Evolutionary conservation across 768 basidiomycete species (phyloP).

Genomic region (Lactarius tabidus): DNA sequence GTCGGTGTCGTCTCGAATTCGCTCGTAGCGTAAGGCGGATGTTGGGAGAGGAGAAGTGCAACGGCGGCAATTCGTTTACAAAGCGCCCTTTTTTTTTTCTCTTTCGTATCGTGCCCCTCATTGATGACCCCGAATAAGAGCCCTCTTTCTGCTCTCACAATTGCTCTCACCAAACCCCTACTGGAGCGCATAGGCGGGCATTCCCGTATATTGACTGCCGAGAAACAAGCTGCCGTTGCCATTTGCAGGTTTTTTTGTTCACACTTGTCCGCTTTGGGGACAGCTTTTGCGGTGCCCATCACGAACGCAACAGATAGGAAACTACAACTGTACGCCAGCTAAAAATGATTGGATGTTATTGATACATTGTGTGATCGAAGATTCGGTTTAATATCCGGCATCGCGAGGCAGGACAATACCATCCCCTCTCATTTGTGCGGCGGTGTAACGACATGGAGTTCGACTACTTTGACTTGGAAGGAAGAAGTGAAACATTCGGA

Average conservation of each 20-base stretch:
- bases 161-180: background rate
- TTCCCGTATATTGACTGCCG: no score
- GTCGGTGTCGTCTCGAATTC: no score
- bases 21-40: background rate
- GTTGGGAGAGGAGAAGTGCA: background rate
- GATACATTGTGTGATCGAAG: background rate
- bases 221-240: no score
- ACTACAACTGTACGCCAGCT: background rate
- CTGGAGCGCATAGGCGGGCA: background rate
- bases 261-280: background rate
- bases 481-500: no score
- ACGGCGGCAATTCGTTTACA: no score
- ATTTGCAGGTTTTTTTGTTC: background rate
- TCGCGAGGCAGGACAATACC: background rate
- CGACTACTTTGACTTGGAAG: no score
- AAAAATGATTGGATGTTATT: background rate
- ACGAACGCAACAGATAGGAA: background rate
- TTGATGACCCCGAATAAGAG: background rate
- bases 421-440: background rate
- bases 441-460: background rate
- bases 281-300: background rate
- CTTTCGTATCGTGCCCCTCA: background rate
- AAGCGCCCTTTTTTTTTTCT: background rate
- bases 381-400: background rate
- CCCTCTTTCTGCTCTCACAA: background rate